A percentile compares a stretch with the other conserved stretches of the same genome.
Conservation (phyloP, 768 basidiomycete species). For the Psilocybe cyanescens region DNA sequence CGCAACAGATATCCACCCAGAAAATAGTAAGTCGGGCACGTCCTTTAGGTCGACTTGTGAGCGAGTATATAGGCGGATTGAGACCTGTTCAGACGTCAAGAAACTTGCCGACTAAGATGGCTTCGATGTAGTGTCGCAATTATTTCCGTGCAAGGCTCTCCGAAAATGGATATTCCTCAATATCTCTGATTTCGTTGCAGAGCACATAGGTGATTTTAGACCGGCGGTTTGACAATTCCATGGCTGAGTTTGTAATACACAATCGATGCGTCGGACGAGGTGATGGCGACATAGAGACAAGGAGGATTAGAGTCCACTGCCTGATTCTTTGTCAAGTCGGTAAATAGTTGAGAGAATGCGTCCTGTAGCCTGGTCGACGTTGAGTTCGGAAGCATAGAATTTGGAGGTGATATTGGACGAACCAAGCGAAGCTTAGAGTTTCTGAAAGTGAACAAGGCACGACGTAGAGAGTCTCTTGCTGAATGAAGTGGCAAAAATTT, state of each 20-base stretch:
- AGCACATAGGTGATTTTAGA: conserved; percentile 32
- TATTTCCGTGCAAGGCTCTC: too few relatives aligned
- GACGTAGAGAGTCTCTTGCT: conserved; percentile 53
- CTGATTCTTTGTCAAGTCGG: conserved; percentile 31
- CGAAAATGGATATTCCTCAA: too few relatives aligned
- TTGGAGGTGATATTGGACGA: neutral
- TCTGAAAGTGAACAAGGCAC: conserved; percentile 75
- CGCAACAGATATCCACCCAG: neutral
- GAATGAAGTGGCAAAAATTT: neutral
- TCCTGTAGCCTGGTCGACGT: conserved; percentile 52
- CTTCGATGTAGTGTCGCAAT: too few relatives aligned
- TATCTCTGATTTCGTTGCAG: neutral
- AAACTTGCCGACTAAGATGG: too few relatives aligned
- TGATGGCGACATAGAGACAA: conserved; percentile 68
- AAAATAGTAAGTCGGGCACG: too few relatives aligned
- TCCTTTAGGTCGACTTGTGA: too few relatives aligned
- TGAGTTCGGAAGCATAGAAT: neutral
- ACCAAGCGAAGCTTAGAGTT: conserved; percentile 67
- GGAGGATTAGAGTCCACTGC: conserved; percentile 1
- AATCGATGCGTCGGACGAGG: conserved; percentile 77
- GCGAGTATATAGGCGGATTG: too few relatives aligned
- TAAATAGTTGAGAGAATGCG: conserved; percentile 54
- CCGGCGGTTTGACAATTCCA: conserved; percentile 75
- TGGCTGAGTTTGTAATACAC: conserved; percentile 84
- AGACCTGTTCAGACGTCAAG: too few relatives aligned